Conservation (phyloP, 306 rosid species). For the Sechiopsis laciniata region DNA sequence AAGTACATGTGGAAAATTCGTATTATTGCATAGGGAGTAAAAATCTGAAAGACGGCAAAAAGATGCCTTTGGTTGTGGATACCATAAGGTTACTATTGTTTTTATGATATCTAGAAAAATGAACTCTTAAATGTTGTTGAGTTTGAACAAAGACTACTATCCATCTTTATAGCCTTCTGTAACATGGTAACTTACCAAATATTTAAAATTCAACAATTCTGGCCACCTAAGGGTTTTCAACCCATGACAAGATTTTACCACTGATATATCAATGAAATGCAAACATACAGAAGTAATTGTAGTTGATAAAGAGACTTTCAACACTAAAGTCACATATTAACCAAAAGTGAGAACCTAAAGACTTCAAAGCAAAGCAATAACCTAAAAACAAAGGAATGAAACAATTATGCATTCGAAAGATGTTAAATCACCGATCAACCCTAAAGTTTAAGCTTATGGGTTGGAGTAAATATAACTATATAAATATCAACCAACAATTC, state of each 20-base stretch:
- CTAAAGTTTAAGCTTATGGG: too few relatives aligned
- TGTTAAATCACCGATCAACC: too few relatives aligned
- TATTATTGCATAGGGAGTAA: not conserved
- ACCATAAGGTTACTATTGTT: not conserved
- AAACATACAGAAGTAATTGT: not conserved
- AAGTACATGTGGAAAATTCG: not conserved
- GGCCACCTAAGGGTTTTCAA: not conserved
- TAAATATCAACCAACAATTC: too few relatives aligned
- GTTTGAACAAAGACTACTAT: not conserved
- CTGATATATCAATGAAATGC: not conserved
- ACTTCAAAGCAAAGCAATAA: conserved; percentile 8
- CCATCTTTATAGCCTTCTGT: not conserved
- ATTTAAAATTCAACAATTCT: not conserved
- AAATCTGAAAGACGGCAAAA: not conserved
- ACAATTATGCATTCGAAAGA: too few relatives aligned
- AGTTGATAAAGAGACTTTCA: not conserved
- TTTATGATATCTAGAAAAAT: not conserved
- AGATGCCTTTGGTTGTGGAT: not conserved
- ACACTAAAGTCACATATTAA: not conserved
- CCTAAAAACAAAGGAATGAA: conserved; percentile 16
- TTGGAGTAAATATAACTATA: too few relatives aligned
- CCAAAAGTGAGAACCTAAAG: not conserved
- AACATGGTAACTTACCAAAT: not conserved
- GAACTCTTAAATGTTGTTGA: not conserved
- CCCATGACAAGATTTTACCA: not conserved